Evolutionary conservation across 306 rosid species (phyloP), one percentile per base, ranked within the genome.

Genomic region (Benincasa hispida): DNA sequence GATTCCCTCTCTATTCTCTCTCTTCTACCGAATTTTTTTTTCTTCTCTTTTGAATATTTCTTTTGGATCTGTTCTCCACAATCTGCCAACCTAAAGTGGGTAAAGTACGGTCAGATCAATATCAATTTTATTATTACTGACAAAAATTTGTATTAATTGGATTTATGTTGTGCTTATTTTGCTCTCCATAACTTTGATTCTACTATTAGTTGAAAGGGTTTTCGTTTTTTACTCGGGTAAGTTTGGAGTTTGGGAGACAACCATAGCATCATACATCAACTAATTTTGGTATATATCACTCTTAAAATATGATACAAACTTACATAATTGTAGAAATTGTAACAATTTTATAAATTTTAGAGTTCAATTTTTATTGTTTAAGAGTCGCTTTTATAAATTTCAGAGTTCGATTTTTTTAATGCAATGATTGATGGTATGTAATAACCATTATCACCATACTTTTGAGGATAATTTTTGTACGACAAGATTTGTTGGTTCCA

Each of bases 81-180:
- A 48, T 72, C 25, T 72, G 25, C 55, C 56, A 48, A 27, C 39
- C 58, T 27, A 25, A 70, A 47, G 39, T 70, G 76, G 58, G 55
- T 24, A 68, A 50, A 68, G 76, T 72, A 72, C 76, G 22, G 42
- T 72, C 57, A 48, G 76, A 28, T 45, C 24, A 72, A 24, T 45
- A 72, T 63, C 72, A 63, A 32, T 69, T 22, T 68, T 69, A 68
- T 72, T 69, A 66, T 72, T 17, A 47, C 76, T 72, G 76, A 72
- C 57, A 47, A 70, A 15, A n/a, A 25, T 15, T 25, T 25, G 0
- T 27, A 27, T 70, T 7, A 70, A 70, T 70, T 47, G 13, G 58
- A 28, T 48, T 45, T 8, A 25, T 69, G 22, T 42, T 7, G 37
- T 22, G 54, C 25, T 30, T 25, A 25, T 47, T 59, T 25, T 59